These are phyloP conservation scores for Elsinoe perseae DNA, from an alignment of 2,329 filamentous ascomycete species.

Conservation along the genomic window DNA sequence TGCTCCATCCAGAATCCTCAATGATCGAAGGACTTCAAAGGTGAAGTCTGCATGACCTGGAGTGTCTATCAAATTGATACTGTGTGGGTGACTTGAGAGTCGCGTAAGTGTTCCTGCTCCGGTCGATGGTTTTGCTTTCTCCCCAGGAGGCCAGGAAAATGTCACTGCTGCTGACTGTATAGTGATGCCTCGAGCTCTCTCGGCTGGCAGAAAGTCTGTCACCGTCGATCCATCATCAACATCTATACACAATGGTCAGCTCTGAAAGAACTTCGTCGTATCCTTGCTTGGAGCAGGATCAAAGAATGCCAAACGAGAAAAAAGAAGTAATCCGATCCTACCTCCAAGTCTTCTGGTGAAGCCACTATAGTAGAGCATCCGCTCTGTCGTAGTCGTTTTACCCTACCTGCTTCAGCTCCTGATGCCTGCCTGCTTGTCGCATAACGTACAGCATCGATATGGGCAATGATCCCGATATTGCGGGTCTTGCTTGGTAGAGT, in stretches of 20 bases:
- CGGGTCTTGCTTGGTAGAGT: slow-evolving; percentile 46
- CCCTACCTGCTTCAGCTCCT: slow-evolving; percentile 43
- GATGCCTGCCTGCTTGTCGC: neutral
- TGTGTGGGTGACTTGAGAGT: slow-evolving; percentile 52
- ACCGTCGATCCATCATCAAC: slow-evolving; percentile 96
- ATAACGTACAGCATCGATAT: slow-evolving; percentile 73
- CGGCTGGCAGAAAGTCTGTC: slow-evolving; percentile 91
- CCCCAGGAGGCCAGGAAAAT: slow-evolving; percentile 73
- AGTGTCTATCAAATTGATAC: slow-evolving; percentile 89
- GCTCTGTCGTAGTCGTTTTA: slow-evolving; percentile 97
- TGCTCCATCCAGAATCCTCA: slow-evolving; percentile 79
- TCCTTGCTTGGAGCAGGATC: neutral
- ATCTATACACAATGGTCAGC: slow-evolving; percentile 42
- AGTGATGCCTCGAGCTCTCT: slow-evolving; percentile 86
- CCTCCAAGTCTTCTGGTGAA: slow-evolving; percentile 76
- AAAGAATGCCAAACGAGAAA: neutral
- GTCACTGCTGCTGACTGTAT: slow-evolving; percentile 97
- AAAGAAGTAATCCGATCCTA: slow-evolving; percentile 33
- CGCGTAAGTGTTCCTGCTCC: neutral
- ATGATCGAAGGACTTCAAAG: slow-evolving; percentile 86
- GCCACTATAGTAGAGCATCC: slow-evolving; percentile 96
- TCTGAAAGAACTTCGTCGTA: neutral
- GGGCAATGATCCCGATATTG: slow-evolving; percentile 97
- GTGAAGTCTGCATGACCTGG: slow-evolving; percentile 96
- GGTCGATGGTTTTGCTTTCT: slow-evolving; percentile 23